Percentiles rank a stretch among this genome's conserved stretches.
Evolutionary conservation across 129 eudicot genomes (phyloP).

Genomic region (Lactuca saligna): DNA sequence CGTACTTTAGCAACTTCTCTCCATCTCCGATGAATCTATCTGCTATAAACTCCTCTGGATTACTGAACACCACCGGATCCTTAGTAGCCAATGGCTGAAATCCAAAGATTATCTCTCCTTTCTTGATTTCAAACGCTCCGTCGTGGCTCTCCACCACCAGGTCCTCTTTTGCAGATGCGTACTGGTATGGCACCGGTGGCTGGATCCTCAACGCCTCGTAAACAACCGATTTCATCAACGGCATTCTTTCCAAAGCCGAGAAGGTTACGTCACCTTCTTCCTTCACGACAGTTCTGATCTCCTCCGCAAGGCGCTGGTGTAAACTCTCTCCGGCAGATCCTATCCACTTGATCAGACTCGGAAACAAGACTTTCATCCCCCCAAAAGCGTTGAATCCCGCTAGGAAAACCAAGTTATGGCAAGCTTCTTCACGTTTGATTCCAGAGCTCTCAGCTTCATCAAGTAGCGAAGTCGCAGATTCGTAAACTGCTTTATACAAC

Average conservation of each 20-base stretch:
- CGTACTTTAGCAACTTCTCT: slow-evolving; percentile 42
- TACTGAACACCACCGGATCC: slow-evolving; percentile 52
- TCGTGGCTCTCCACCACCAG: slow-evolving; percentile 50
- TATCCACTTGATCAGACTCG: slow-evolving; percentile 63
- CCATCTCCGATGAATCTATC: slow-evolving; percentile 53
- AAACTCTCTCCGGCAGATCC: slow-evolving; percentile 43
- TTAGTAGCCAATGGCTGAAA: slow-evolving; percentile 62
- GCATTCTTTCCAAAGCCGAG: slow-evolving; percentile 46
- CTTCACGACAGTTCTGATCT: slow-evolving; percentile 53
- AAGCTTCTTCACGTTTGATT: slow-evolving; percentile 56
- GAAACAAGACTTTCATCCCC: slow-evolving; percentile 56
- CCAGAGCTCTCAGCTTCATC: slow-evolving; percentile 52
- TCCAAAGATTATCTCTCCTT: slow-evolving; percentile 67
- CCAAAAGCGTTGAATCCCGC: slow-evolving; percentile 63
- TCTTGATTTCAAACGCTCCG: slow-evolving; percentile 37
- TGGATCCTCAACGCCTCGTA: slow-evolving; percentile 56
- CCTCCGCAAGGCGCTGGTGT: slow-evolving; percentile 44
- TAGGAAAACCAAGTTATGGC: slow-evolving; percentile 60
- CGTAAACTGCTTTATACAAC: slow-evolving; percentile 42
- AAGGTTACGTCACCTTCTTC: slow-evolving; percentile 44
- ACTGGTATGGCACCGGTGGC: slow-evolving; percentile 74
- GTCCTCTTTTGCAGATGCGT: slow-evolving; percentile 54
- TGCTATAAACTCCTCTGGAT: slow-evolving; percentile 43
- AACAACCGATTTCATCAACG: slow-evolving; percentile 50
- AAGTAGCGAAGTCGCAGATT: slow-evolving; percentile 21